Evolutionary conservation across 2,329 filamentous ascomycete species (phyloP).

Genomic region (Botrytis elliptica): DNA sequence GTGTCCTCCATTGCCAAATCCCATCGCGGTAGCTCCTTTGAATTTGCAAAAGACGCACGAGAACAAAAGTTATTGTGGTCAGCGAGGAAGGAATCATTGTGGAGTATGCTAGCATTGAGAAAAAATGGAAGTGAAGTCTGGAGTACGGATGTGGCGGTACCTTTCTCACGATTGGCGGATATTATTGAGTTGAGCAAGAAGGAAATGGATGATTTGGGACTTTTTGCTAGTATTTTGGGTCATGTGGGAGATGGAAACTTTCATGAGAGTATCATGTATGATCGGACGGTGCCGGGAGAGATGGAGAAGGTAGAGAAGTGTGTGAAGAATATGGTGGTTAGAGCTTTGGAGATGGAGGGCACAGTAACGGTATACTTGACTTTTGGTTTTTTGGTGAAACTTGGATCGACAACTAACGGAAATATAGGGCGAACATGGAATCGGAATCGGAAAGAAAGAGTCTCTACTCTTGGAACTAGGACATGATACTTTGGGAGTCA

Average conservation of each 20-base stretch:
- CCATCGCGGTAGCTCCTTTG: conserved; percentile 66
- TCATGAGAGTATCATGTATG: conserved; percentile 89
- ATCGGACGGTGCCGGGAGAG: conserved; percentile 67
- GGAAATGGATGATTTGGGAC: conserved; percentile 79
- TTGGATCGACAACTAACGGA: neutral
- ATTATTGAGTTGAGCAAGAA: conserved; percentile 83
- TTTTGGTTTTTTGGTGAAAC: neutral
- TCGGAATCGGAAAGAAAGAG: conserved; percentile 84
- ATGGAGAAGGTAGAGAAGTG: conserved; percentile 73
- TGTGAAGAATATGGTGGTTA: conserved; percentile 85
- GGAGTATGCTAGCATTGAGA: conserved; percentile 73
- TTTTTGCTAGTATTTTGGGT: conserved; percentile 85
- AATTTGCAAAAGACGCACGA: conserved; percentile 69
- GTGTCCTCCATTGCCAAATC: conserved; percentile 66
- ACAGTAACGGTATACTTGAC: conserved; percentile 65
- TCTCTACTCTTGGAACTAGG: conserved; percentile 78
- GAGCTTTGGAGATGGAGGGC: conserved; percentile 91
- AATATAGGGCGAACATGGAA: conserved; percentile 71
- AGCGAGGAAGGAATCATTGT: conserved; percentile 78
- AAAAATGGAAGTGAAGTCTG: conserved; percentile 69
- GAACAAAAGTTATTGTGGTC: conserved; percentile 79
- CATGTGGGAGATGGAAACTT: conserved; percentile 96
- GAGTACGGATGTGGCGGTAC: conserved; percentile 83
- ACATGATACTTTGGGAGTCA: conserved; percentile 74
- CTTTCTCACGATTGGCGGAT: conserved; percentile 70